These are phyloP conservation scores for Durio zibethinus DNA, from an alignment of 345 rosid genomes.

Conservation along the genomic window DNA sequence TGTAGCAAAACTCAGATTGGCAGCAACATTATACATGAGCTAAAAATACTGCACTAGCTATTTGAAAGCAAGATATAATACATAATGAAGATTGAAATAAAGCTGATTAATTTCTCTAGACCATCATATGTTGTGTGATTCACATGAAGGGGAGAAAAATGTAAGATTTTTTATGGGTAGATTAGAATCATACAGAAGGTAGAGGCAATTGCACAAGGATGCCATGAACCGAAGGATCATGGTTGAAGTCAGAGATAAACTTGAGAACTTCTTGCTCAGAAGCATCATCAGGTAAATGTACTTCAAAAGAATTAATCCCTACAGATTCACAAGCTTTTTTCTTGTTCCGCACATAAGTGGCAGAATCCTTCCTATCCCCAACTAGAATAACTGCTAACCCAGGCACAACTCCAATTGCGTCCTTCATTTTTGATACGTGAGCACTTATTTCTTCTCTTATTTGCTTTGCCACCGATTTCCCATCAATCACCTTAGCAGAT, in stretches of 20 bases:
- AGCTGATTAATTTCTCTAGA: not conserved
- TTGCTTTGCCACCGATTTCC: slow-evolving; percentile 63
- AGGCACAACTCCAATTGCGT: slow-evolving; percentile 61
- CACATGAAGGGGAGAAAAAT: not conserved
- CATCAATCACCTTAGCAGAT: slow-evolving; percentile 66
- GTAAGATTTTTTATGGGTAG: not conserved
- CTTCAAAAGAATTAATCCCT: slow-evolving; percentile 76
- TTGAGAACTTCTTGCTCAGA: slow-evolving; percentile 65
- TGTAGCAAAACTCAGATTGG: not conserved
- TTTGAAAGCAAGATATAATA: not conserved
- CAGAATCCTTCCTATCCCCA: slow-evolving; percentile 81
- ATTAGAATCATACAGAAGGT: slow-evolving; percentile 41
- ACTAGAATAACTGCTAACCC: slow-evolving; percentile 84
- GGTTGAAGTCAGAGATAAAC: slow-evolving; percentile 41
- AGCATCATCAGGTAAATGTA: slow-evolving; percentile 49
- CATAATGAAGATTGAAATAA: not conserved
- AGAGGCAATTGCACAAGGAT: slow-evolving; percentile 89
- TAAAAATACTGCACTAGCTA: not conserved
- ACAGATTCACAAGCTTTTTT: slow-evolving; percentile 59
- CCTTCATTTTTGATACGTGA: slow-evolving; percentile 75
- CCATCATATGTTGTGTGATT: not conserved
- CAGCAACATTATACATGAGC: not conserved
- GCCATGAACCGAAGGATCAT: slow-evolving; percentile 75
- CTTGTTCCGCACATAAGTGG: slow-evolving; percentile 76
- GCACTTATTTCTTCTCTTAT: slow-evolving; percentile 63